These are phyloP conservation scores for Pezicula neosporulosa DNA, from an alignment of 2,329 filamentous ascomycete genomes.

Conservation along the genomic window DNA sequence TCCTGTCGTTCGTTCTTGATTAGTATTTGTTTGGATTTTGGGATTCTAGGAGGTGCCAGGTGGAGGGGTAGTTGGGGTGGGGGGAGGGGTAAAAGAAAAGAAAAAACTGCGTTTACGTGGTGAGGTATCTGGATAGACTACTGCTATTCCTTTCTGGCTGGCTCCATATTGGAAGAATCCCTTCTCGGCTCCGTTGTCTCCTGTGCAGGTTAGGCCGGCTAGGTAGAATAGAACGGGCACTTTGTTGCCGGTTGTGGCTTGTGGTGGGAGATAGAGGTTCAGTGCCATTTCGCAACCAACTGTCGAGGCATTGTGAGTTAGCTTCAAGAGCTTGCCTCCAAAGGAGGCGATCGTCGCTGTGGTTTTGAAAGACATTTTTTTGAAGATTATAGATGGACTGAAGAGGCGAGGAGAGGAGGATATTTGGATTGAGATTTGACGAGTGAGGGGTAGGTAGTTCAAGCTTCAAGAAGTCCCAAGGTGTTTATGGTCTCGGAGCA, in stretches of 20 bases:
- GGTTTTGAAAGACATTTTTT: constrained; percentile 78
- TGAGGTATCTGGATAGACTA: constrained; percentile 93
- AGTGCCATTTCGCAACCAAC: constrained; percentile 89
- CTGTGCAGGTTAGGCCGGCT: constrained; percentile 90
- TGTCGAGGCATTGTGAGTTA: constrained; percentile 75
- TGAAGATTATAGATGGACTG: neutral
- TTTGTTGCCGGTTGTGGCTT: constrained; percentile 54
- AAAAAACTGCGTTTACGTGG: constrained; percentile 72
- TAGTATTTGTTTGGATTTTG: too few species aligned
- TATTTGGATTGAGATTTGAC: neutral
- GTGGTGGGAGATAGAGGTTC: constrained; percentile 85
- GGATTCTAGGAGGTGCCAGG: neutral
- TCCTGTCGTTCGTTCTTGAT: constrained; percentile 36
- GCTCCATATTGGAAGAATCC: constrained; percentile 91
- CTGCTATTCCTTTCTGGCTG: constrained; percentile 76
- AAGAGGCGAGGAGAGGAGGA: neutral
- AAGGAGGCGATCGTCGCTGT: constrained; percentile 88
- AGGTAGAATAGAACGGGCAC: constrained; percentile 90
- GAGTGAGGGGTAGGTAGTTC: neutral
- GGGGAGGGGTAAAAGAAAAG: too few species aligned
- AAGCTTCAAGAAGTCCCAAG: too few species aligned
- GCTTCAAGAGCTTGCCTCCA: constrained; percentile 91
- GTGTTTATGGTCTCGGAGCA: too few species aligned
- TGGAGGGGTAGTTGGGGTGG: too few species aligned
- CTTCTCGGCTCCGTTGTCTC: constrained; percentile 77